These are phyloP conservation scores for Calonectria pteridis DNA, from an alignment of 2,329 filamentous ascomycete species.

Conservation along the genomic window DNA sequence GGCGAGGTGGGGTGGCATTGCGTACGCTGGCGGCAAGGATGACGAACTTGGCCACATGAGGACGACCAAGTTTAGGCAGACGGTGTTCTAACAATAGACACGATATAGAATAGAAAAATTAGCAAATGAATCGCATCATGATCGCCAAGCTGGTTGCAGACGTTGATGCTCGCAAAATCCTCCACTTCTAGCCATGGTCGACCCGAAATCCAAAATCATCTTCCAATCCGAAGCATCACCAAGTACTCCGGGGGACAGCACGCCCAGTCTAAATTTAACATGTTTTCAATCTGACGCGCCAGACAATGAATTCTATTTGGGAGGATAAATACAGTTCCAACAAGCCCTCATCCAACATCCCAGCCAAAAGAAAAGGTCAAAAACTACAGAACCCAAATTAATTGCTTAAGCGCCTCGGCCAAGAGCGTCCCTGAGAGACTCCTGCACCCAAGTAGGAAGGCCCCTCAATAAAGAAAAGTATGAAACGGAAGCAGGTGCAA, in stretches of 20 bases:
- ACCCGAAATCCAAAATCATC: neutral
- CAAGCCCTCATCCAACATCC: neutral
- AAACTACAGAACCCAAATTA: neutral
- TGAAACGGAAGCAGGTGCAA: neutral
- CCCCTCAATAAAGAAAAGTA: neutral
- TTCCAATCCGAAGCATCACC: neutral
- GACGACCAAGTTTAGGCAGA: neutral
- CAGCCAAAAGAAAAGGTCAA: neutral
- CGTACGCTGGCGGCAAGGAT: neutral
- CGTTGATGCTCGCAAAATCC: no score
- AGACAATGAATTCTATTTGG: neutral
- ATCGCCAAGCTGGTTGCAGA: neutral
- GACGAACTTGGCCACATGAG: neutral
- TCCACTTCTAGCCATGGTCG: neutral
- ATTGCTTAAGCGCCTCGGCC: neutral
- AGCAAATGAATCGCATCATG: neutral
- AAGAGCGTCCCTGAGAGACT: neutral
- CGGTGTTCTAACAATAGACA: neutral
- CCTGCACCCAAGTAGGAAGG: constrained; percentile 8
- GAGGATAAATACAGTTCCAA: neutral
- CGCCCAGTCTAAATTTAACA: neutral
- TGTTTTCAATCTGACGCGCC: neutral
- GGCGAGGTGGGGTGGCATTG: neutral
- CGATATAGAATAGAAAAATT: neutral
- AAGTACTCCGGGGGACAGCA: neutral